A percentile compares a stretch with the other conserved stretches of the same genome.
Conservation (phyloP, 2,329 filamentous ascomycete species). For the Macroventuria anomochaeta region DNA sequence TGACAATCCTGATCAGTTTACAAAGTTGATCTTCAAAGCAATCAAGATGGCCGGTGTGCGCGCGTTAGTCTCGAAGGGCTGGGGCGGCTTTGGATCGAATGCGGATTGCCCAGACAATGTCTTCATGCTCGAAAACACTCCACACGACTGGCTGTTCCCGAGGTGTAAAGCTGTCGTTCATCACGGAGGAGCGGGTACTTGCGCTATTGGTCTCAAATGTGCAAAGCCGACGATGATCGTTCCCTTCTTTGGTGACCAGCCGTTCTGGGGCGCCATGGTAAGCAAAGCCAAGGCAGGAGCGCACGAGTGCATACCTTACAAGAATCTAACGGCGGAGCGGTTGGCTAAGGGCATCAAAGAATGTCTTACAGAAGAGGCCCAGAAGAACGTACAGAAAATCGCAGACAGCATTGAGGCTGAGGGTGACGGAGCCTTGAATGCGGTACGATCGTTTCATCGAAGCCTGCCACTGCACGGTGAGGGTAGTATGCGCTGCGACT, state of each 20-base stretch:
- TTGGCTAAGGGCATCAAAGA: slow-evolving; percentile 74
- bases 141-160: slow-evolving; percentile 80
- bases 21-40: slow-evolving; percentile 73
- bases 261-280: slow-evolving; percentile 78
- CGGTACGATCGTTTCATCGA: slow-evolving; percentile 70
- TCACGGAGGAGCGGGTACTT: slow-evolving; percentile 80
- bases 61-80: slow-evolving; percentile 76
- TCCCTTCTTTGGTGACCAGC: slow-evolving; percentile 80
- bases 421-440: slow-evolving; percentile 73
- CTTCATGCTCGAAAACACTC: slow-evolving; percentile 75
- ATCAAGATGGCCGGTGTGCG: slow-evolving; percentile 70
- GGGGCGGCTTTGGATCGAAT: slow-evolving; percentile 72
- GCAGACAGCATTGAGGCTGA: slow-evolving; percentile 66
- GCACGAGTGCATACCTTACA: slow-evolving; percentile 68
- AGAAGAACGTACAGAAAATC: slow-evolving; percentile 63
- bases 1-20: slow-evolving; percentile 72
- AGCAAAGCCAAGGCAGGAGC: slow-evolving; percentile 69
- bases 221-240: slow-evolving; percentile 77
- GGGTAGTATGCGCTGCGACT: slow-evolving; percentile 66
- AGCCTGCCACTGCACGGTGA: slow-evolving; percentile 59
- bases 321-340: slow-evolving; percentile 67
- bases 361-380: slow-evolving; percentile 68
- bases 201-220: slow-evolving; percentile 74
- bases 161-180: slow-evolving; percentile 71
- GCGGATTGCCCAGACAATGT: slow-evolving; percentile 62